Evolutionary conservation across 2,329 filamentous ascomycete species (phyloP).

Genomic region (Lecanicillium sp.): DNA sequence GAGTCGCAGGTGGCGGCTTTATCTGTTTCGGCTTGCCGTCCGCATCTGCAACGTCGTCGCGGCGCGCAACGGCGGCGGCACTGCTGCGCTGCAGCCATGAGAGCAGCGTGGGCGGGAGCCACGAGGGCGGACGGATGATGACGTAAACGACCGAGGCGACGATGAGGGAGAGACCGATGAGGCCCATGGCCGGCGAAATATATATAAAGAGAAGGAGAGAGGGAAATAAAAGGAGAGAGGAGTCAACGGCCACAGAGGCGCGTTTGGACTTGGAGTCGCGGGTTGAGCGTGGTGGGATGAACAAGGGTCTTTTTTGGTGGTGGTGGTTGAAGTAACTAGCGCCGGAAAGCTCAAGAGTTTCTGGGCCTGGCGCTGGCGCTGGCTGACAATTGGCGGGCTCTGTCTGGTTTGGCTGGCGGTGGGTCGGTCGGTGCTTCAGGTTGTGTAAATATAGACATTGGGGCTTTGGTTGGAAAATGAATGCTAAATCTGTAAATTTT

Average conservation of each 20-base stretch:
- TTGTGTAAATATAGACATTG: no score
- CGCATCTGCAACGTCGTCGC: neutral
- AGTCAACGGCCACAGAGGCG: constrained; percentile 6
- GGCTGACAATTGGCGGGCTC: no score
- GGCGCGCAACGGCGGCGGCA: neutral
- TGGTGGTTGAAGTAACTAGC: no score
- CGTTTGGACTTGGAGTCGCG: neutral
- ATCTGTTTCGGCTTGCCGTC: neutral
- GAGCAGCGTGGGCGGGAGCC: constrained; percentile 30
- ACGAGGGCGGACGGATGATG: constrained; percentile 46
- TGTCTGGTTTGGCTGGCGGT: no score
- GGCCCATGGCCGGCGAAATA: constrained; percentile 37
- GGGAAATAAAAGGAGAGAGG: neutral
- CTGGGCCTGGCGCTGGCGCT: no score
- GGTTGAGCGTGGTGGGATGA: neutral
- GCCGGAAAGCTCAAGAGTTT: no score
- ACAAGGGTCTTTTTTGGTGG: neutral
- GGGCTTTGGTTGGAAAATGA: no score
- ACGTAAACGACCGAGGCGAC: constrained; percentile 55
- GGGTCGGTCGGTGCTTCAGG: no score
- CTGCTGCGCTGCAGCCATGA: constrained; percentile 2
- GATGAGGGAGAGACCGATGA: constrained; percentile 56
- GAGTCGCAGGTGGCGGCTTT: constrained; percentile 3
- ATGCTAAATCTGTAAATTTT: no score
- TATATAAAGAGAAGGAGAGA: neutral